Conservation (phyloP, 2,329 filamentous ascomycete genomes). For the Neofusicoccum kwambonambiense region DNA sequence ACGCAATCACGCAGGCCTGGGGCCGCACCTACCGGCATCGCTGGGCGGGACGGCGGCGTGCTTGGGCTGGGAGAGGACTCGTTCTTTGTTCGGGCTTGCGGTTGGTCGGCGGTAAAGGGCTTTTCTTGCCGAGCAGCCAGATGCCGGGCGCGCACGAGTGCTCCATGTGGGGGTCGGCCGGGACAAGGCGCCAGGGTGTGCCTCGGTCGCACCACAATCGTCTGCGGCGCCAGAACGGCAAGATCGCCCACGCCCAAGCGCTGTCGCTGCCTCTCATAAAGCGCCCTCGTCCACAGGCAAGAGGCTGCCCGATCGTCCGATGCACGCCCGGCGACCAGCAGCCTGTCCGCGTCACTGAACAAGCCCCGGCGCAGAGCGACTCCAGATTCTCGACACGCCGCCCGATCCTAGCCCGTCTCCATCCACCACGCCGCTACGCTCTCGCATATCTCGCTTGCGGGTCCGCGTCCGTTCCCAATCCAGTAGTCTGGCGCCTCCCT, state of each 20-base stretch:
- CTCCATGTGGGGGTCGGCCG: constrained; percentile 2
- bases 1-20: not conserved
- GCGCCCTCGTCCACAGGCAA: not conserved
- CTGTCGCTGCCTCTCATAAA: not conserved
- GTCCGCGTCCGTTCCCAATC: constrained; percentile 13
- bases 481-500: not conserved
- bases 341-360: not conserved
- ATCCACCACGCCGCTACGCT: not conserved
- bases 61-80: not conserved
- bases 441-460: constrained; percentile 9
- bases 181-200: not conserved
- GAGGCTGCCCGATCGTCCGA: not conserved
- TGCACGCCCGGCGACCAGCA: not conserved
- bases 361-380: not conserved
- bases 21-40: constrained; percentile 21
- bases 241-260: constrained; percentile 11
- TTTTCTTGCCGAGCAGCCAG: constrained; percentile 6
- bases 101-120: constrained; percentile 1
- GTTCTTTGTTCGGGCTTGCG: not conserved
- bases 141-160: not conserved
- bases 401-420: not conserved
- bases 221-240: constrained; percentile 9
- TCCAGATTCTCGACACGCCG: constrained; percentile 8
- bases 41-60: not conserved
- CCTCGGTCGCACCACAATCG: constrained; percentile 2